phyloP scores from a whole-genome alignment of 257 asterid species.

The Leonotis leonurus region DNA sequence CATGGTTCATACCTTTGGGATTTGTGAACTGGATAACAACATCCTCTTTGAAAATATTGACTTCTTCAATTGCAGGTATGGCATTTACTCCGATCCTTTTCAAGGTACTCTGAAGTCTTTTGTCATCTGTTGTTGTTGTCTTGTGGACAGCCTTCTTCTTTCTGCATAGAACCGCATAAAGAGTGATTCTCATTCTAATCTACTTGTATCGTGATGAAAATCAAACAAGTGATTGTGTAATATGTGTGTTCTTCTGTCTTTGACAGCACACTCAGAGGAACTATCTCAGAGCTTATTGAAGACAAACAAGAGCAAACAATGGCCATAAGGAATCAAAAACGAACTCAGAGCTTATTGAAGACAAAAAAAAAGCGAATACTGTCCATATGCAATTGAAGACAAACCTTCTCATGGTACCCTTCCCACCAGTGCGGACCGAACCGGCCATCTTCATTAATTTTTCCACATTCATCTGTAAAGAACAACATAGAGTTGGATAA shows the following conservation, averaged over 20 bases:
- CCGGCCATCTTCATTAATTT: slow-evolving; percentile 68
- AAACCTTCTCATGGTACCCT: slow-evolving; percentile 69
- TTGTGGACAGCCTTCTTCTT: slow-evolving; percentile 80
- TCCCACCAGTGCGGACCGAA: slow-evolving; percentile 71
- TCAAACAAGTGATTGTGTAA: background rate
- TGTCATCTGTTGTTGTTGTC: slow-evolving; percentile 66
- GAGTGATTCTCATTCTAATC: background rate
- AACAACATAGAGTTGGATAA: background rate
- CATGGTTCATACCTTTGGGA: slow-evolving; percentile 45
- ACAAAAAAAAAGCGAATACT: too few species aligned
- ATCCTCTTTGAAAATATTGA: slow-evolving; percentile 71
- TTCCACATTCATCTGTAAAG: slow-evolving; percentile 65
- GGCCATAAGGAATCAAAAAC: too few species aligned
- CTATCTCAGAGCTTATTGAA: background rate
- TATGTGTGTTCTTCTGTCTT: background rate
- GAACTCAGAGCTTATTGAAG: too few species aligned
- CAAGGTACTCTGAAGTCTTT: slow-evolving; percentile 68
- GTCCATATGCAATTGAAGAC: background rate
- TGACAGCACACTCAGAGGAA: background rate
- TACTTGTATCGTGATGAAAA: background rate
- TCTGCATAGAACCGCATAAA: slow-evolving; percentile 20
- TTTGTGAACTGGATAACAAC: slow-evolving; percentile 53
- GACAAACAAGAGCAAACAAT: background rate
- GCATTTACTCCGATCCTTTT: slow-evolving; percentile 70
- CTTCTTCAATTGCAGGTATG: slow-evolving; percentile 69